Conservation (phyloP, 2,329 filamentous ascomycete species). For the Fusarium chlamydosporum region DNA sequence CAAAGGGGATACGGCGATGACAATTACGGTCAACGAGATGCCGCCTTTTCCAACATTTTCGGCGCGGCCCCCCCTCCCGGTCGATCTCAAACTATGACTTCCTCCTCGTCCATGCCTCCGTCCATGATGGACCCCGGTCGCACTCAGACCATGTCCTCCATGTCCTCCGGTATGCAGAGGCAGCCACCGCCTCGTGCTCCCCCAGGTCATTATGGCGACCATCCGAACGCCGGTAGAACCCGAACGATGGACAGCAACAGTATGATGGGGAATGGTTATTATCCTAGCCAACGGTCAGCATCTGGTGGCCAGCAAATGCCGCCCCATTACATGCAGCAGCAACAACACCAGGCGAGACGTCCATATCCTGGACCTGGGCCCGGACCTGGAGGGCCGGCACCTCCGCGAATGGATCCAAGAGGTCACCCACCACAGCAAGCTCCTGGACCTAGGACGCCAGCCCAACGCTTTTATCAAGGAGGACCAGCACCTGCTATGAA, state of each 20-base stretch:
- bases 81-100: slow-evolving; percentile 95
- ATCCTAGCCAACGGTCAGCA: slow-evolving; percentile 66
- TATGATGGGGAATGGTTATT: slow-evolving; percentile 66
- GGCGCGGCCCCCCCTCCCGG: slow-evolving; percentile 87
- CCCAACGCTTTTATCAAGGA: slow-evolving; percentile 73
- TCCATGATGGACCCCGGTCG: slow-evolving; percentile 72
- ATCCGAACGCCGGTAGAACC: slow-evolving; percentile 52
- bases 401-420: slow-evolving; percentile 75
- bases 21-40: slow-evolving; percentile 81
- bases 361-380: slow-evolving; percentile 62
- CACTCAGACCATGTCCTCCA: slow-evolving; percentile 82
- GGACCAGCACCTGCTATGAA: slow-evolving; percentile 76
- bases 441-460: slow-evolving; percentile 59
- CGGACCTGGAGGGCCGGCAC: slow-evolving; percentile 64
- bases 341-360: slow-evolving; percentile 61
- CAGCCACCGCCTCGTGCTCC: slow-evolving; percentile 72
- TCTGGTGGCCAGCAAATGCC: slow-evolving; percentile 64
- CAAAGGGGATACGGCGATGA: slow-evolving; percentile 65
- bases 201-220: slow-evolving; percentile 56
- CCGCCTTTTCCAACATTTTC: slow-evolving; percentile 96
- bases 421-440: slow-evolving; percentile 62
- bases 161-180: slow-evolving; percentile 68
- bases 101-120: slow-evolving; percentile 75
- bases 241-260: slow-evolving; percentile 55
- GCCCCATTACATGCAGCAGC: slow-evolving; percentile 64